Base-by-base conservation (phyloP, 2,329 filamentous ascomycete species). In the Penicillium sumatraense region DNA sequence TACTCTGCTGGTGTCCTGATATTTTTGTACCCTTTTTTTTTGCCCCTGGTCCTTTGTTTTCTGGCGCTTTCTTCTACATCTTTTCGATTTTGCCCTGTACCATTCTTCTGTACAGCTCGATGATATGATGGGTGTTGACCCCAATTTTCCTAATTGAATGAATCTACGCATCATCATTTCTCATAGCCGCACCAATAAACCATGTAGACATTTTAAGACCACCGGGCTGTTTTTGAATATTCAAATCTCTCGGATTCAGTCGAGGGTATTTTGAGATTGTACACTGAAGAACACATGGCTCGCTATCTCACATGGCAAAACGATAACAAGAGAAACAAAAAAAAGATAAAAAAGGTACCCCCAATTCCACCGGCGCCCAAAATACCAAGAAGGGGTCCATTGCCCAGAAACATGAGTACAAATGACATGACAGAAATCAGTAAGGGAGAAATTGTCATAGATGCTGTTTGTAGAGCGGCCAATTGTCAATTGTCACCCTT, bases 211-310 rank as follows among this genome's bases (percentile, higher is more conserved):
- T n/a, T n/a, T n/a, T n/a, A n/a, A n/a, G n/a, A n/a, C n/a, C n/a
- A 44, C 40, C 3, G 23, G 8, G 13, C 6, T 26, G 55, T 53
- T 26, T 18, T 26, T 27, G 40, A n/a, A 46, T 46, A 31, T 46
- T 21, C 27, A 46, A 14, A 64, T 61, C 58, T 56, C 56, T 61
- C 51, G 53, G 56, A 61, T 66, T 66, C 58, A 58, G 56, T 64
- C 63, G 64, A 69, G 69, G 68, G 68, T 72, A 71, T 71, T 63
- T 63, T 67, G 62, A 72, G 64, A 71, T 70, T 71, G 69, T 72
- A 72, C 70, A 73, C 57, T 54, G 35, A 47, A 58, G 52, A 56
- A 63, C 48, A 54, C 49, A 58, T 63, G 48, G 47, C 56, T 57
- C 57, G 61, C 60, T 65, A 65, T 65, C 57, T 65, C 61, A 65